phyloP scores from a whole-genome alignment of 2,329 filamentous ascomycete species.

The Colletotrichum filicis region DNA sequence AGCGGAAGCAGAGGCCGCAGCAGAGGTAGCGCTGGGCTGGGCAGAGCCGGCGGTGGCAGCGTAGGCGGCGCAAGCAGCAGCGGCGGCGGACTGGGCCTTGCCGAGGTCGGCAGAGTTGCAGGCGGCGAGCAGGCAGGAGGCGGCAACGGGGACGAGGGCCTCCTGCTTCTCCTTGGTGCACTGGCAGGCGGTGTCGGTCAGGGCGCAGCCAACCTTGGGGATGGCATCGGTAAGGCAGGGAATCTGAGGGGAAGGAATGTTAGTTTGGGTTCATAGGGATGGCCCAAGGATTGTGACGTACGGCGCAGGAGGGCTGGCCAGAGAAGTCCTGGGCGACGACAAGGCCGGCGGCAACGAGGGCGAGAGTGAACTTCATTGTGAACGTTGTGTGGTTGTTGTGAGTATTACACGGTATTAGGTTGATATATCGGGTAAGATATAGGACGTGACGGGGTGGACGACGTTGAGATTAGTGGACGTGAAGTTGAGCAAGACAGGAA shows the following conservation, averaged over 20 bases:
- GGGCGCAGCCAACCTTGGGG: slow-evolving; percentile 47
- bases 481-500: background rate
- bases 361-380: slow-evolving; percentile 54
- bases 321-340: slow-evolving; percentile 51
- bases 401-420: background rate
- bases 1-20: background rate
- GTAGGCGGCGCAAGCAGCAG: slow-evolving; percentile 38
- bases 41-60: slow-evolving; percentile 31
- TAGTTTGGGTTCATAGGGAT: background rate
- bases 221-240: slow-evolving; percentile 50
- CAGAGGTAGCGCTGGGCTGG: background rate
- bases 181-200: slow-evolving; percentile 51
- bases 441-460: background rate
- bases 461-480: slow-evolving; percentile 2
- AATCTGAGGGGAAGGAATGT: slow-evolving; percentile 33
- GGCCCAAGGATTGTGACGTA: slow-evolving; percentile 42
- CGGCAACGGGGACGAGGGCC: slow-evolving; percentile 42
- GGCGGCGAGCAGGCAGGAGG: slow-evolving; percentile 45
- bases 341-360: slow-evolving; percentile 48
- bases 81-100: slow-evolving; percentile 46
- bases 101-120: slow-evolving; percentile 47
- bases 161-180: slow-evolving; percentile 48
- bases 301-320: slow-evolving; percentile 51
- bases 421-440: slow-evolving; percentile 1
- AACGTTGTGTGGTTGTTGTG: slow-evolving; percentile 20